Base-by-base conservation (phyloP, 2,329 filamentous ascomycete genomes). In the Helminthosporium solani region DNA sequence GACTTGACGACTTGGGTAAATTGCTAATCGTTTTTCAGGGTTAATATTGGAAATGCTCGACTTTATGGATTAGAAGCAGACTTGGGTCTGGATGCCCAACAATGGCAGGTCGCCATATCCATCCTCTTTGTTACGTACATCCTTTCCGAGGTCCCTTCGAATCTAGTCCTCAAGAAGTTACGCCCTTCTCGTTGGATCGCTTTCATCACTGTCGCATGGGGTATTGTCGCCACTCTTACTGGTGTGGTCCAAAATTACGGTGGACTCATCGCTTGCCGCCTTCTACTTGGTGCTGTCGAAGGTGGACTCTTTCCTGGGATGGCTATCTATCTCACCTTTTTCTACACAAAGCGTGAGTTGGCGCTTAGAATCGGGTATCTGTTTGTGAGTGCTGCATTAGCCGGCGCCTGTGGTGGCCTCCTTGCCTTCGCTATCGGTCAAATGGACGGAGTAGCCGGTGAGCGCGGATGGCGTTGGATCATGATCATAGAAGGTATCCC, bases 311-410 rank as follows among this genome's bases (percentile, higher is more conserved):
- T 88, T 53, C 86, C 86, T 0, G 85, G 86, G 0, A 70, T 87
- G 53, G 83, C 80, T 4, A 70, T 86, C 15, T 88, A 88, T 56
- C 75, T 90, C 15, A 89, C 86, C 0, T 79, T 89, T 54, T 90
- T 88, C 74, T 90, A 90, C 71, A 86, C 82, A 37, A 86, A 86
- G 60, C 77, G 78, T 21, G 87, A 90, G 67, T 78, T 90, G 1
- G 86, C 85, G 3, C 70, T 89, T 33, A 81, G 87, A 2, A 83
- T 89, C 2, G 85, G 84, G 1, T 89, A 88, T 56, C 76, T 90
- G 0, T 89, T 90, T 61, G 83, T 86, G 40, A 81, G 78, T 34
- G 80, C 86, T 1, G 86, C 87, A 1, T 73, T 88, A 3, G 85
- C 86, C 0, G 87, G 87, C 2, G 87, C 85, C 1, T 79, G 83